A percentile compares a stretch with the other conserved stretches of the same genome.
Evolutionary conservation across 148 eudicot species (phyloP).

Genomic region (Vaccinium myrtillus): DNA sequence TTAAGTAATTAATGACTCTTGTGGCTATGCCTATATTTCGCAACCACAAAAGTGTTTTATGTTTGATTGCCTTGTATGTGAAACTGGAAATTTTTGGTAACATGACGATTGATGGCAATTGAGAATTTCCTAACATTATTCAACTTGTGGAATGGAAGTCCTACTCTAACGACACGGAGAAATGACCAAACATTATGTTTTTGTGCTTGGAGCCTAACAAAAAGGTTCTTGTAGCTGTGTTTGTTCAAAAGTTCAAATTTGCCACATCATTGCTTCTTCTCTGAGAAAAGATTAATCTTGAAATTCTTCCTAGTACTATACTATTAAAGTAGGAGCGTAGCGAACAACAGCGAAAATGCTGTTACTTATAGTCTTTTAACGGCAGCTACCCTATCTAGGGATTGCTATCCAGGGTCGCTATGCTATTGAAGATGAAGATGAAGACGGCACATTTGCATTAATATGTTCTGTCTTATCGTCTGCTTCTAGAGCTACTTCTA

Average conservation of each 20-base stretch:
- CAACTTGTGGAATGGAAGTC: not conserved
- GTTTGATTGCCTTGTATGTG: constrained; percentile 1
- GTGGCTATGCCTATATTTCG: not conserved
- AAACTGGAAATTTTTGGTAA: not conserved
- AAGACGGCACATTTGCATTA: no score
- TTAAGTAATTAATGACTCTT: not conserved
- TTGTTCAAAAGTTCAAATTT: not conserved
- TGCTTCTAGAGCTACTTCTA: no score
- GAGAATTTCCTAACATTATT: not conserved
- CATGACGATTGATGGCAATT: not conserved
- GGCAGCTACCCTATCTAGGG: no score
- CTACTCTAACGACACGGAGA: not conserved
- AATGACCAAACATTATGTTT: not conserved
- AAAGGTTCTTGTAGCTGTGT: not conserved
- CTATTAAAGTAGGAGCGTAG: no score
- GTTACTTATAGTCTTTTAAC: no score
- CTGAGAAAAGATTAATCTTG: no score
- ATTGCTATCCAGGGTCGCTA: no score
- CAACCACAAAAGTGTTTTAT: not conserved
- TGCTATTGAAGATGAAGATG: no score
- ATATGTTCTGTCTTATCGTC: no score
- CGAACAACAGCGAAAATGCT: no score
- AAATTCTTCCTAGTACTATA: no score
- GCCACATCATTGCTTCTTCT: not conserved
- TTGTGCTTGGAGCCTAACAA: not conserved